Percentiles rank a stretch among this genome's conserved stretches.
Evolutionary conservation across 2,329 filamentous ascomycete species (phyloP).

Genomic region (Cryphonectria nitschkei): DNA sequence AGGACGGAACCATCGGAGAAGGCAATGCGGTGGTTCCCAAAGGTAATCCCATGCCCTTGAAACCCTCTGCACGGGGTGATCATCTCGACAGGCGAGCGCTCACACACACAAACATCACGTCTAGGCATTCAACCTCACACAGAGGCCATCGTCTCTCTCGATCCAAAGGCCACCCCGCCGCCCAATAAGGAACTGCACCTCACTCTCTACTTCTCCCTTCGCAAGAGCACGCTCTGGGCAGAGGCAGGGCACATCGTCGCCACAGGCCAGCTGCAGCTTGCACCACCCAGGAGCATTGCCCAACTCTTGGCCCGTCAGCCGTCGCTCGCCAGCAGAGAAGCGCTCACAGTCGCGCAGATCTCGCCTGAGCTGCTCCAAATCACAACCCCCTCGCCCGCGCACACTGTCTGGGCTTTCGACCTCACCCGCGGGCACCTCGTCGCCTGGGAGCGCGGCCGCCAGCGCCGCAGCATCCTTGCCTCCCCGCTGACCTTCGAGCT

Average conservation of each 20-base stretch:
- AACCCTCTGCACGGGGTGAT: not conserved
- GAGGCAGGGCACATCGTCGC: slow-evolving; percentile 55
- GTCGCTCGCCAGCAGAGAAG: slow-evolving; percentile 26
- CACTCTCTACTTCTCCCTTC: slow-evolving; percentile 51
- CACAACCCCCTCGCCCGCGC: slow-evolving; percentile 41
- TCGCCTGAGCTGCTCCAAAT: slow-evolving; percentile 29
- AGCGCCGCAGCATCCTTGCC: slow-evolving; percentile 46
- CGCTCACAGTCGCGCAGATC: not conserved
- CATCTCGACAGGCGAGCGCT: not conserved
- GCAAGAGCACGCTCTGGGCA: slow-evolving; percentile 54
- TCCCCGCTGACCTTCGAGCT: slow-evolving; percentile 55
- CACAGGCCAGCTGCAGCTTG: slow-evolving; percentile 51
- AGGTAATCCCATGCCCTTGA: slow-evolving; percentile 33
- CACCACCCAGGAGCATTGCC: slow-evolving; percentile 22
- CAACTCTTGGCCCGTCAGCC: not conserved
- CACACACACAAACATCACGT: slow-evolving; percentile 18
- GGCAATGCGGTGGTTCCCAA: slow-evolving; percentile 46
- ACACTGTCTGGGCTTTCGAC: slow-evolving; percentile 49
- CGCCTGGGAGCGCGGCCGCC: slow-evolving; percentile 43
- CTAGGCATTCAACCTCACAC: slow-evolving; percentile 49
- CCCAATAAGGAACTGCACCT: slow-evolving; percentile 47
- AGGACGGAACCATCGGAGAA: slow-evolving; percentile 42
- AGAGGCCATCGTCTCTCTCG: slow-evolving; percentile 40
- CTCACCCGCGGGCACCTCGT: slow-evolving; percentile 46
- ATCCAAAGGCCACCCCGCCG: slow-evolving; percentile 16